Evolutionary conservation across 345 rosid genomes (phyloP).

Genomic region (Ricinus communis): DNA sequence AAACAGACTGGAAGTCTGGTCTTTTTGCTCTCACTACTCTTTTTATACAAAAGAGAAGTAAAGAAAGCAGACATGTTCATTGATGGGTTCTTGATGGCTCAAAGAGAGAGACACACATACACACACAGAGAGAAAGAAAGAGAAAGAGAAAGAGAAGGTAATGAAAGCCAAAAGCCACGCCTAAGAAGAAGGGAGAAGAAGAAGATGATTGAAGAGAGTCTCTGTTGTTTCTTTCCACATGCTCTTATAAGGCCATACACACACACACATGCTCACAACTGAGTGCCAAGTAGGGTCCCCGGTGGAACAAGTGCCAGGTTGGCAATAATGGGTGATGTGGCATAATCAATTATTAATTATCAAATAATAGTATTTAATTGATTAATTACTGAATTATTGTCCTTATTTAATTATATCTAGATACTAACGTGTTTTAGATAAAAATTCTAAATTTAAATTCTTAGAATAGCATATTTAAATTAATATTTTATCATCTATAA

Average conservation of each 20-base stretch:
- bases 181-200: slow-evolving; percentile 27
- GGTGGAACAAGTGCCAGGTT: slow-evolving; percentile 30
- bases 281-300: slow-evolving; percentile 5
- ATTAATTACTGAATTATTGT: neutral
- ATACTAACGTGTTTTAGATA: too few relatives aligned
- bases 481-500: too few relatives aligned
- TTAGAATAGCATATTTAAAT: too few relatives aligned
- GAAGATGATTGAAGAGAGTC: slow-evolving; percentile 15
- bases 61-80: slow-evolving; percentile 40
- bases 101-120: too few relatives aligned
- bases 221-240: slow-evolving; percentile 14
- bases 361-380: neutral
- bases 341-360: slow-evolving; percentile 14
- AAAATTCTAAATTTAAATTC: too few relatives aligned
- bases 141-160: too few relatives aligned
- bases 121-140: too few relatives aligned
- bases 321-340: slow-evolving; percentile 34
- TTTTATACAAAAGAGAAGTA: slow-evolving; percentile 14
- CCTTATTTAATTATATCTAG: too few relatives aligned
- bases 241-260: slow-evolving; percentile 36
- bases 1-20: slow-evolving; percentile 30
- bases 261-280: slow-evolving; percentile 6
- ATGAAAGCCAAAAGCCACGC: slow-evolving; percentile 68
- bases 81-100: slow-evolving; percentile 33
- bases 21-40: neutral